These are phyloP conservation scores for Iberis pinnata DNA, from an alignment of 345 rosid species.

Conservation along the genomic window DNA sequence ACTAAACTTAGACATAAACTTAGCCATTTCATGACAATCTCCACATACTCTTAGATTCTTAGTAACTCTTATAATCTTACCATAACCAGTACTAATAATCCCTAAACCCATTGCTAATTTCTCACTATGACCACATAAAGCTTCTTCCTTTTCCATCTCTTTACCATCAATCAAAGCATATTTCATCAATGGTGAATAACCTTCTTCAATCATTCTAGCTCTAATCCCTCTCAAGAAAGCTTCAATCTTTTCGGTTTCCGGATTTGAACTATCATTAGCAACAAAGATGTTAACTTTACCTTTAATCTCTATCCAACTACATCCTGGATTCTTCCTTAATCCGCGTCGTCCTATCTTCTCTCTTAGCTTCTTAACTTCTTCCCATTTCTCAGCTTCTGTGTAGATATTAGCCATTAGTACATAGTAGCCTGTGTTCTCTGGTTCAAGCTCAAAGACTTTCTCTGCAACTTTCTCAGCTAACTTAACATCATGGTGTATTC, in stretches of 20 bases:
- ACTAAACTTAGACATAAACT: conserved; percentile 52
- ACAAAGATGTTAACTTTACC: conserved; percentile 53
- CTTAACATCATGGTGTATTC: conserved; percentile 54
- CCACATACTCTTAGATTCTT: conserved; percentile 68
- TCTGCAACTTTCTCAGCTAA: conserved; percentile 68
- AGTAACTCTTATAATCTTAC: conserved; percentile 49
- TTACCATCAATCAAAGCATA: conserved; percentile 58
- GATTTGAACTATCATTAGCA: conserved; percentile 50
- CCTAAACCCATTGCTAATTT: conserved; percentile 64
- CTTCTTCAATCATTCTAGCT: conserved; percentile 48
- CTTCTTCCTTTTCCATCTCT: conserved; percentile 59
- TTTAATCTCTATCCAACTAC: conserved; percentile 72
- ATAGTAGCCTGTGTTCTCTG: conserved; percentile 58
- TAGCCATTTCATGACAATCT: conserved; percentile 67
- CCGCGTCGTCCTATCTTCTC: conserved; percentile 43
- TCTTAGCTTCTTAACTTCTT: conserved; percentile 47
- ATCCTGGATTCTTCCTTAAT: conserved; percentile 58
- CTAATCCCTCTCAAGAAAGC: conserved; percentile 39
- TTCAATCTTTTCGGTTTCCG: conserved; percentile 44
- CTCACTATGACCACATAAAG: conserved; percentile 70
- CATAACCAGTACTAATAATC: conserved; percentile 43
- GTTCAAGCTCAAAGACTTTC: conserved; percentile 55
- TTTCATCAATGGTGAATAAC: conserved; percentile 39
- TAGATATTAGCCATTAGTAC: conserved; percentile 63
- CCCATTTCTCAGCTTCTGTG: conserved; percentile 70